Base-by-base conservation (phyloP, 163 green algal species). In the Scenedesmus sp. region DNA sequence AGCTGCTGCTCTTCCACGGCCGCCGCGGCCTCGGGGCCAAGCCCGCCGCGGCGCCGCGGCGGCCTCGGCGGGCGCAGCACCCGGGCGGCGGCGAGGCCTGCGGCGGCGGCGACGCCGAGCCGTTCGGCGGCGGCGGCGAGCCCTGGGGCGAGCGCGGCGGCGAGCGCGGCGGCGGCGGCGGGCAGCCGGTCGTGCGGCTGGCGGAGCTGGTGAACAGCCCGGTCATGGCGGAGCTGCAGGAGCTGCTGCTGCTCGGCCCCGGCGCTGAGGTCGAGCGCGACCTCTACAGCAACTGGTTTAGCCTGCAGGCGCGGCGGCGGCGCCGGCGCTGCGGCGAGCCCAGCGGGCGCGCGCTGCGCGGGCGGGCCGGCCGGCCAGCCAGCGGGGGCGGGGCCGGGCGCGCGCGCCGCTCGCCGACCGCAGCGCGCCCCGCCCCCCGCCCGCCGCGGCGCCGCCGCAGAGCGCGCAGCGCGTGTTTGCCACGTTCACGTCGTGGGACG, bases 211-310 rank as follows among this genome's bases (percentile, higher is more conserved):
- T 82, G 42, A 63, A 47, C 64, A 82, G 75, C 50, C 64, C 63
- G 24, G 74, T 81, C 24, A 81, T 81, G 74, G 56, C 56, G 14
- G 75, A 77, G 64, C 29, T 83, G 56, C 67, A 86, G 83, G 87
- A 91, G 87, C 63, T 89, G 36, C 80, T 80, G 44, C 72, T 85
- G 70, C 80, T 91, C 33, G 83, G 82, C 74, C 79, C 80, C 47
- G 78, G 60, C 26, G 77, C 83, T 31, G 72, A 83, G 53, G 75
- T 88, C 71, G 39, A 57, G 36, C 65, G 60, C 18, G 58, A 74
- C 36, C 70, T 91, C 39, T 80, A 84, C 47, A 79, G 48, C 63
- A 89, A 88, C 77, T 91, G 87, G 87, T 91, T 91, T 75, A 86
- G 72, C 22, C 20, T 88, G n/a, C 86, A 91, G 86, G 86, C 89